Conservation (phyloP, 1,284 basidiomycete species). For the Athelia sp. region DNA sequence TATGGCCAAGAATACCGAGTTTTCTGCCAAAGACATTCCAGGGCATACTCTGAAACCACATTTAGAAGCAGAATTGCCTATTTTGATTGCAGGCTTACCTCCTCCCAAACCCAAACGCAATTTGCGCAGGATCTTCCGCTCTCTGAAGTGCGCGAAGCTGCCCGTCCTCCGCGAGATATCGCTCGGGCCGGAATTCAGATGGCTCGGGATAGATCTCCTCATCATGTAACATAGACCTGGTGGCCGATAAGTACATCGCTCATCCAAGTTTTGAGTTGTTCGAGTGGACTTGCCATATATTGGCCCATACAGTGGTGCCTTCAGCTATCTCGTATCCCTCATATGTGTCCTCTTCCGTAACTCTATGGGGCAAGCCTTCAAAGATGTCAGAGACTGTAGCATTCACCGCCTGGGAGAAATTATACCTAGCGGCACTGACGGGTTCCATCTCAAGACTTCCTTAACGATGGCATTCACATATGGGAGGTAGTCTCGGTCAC, state of each 20-base stretch:
- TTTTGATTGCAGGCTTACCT: neutral
- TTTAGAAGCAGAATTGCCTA: no score
- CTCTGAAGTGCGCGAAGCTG: neutral
- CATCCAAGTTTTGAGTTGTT: neutral
- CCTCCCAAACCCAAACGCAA: constrained; percentile 7
- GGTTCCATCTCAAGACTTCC: constrained; percentile 13
- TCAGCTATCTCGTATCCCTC: constrained; percentile 11
- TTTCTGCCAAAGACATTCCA: constrained; percentile 11
- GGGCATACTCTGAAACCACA: constrained; percentile 7
- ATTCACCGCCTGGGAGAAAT: neutral
- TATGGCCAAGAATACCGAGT: constrained; percentile 7
- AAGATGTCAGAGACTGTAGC: neutral
- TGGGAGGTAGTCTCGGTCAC: constrained; percentile 20
- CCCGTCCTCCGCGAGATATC: constrained; percentile 7
- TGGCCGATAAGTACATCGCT: neutral
- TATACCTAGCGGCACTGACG: constrained; percentile 9
- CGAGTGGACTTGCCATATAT: constrained; percentile 7
- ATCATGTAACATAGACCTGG: constrained; percentile 12
- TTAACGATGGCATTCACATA: constrained; percentile 19
- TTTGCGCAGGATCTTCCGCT: neutral
- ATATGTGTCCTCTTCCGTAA: constrained; percentile 10
- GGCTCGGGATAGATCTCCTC: constrained; percentile 10
- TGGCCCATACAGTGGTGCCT: constrained; percentile 10
- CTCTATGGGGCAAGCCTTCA: constrained; percentile 2
- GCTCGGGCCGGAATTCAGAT: constrained; percentile 11